These are phyloP conservation scores for Pythium aristosporum DNA, from an alignment of 352 stramenopile species.

Conservation along the genomic window DNA sequence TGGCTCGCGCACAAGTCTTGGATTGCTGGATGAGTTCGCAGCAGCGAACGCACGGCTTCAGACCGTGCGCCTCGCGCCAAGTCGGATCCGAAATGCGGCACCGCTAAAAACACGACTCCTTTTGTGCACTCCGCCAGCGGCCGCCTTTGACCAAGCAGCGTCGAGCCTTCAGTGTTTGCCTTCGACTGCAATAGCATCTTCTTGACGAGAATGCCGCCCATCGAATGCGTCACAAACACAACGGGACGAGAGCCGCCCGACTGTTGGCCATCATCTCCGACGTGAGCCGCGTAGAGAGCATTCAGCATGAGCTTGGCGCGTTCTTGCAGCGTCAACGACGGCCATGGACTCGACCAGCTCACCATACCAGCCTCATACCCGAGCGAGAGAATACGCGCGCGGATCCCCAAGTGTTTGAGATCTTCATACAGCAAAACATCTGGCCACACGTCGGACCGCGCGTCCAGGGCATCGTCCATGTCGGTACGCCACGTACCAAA, in stretches of 20 bases:
- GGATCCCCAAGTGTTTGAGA: constrained; percentile 39
- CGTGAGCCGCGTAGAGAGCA: constrained; percentile 63
- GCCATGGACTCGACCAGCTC: constrained; percentile 85
- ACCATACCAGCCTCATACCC: constrained; percentile 84
- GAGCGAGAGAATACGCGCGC: constrained; percentile 66
- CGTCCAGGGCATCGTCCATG: constrained; percentile 60
- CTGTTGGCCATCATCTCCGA: constrained; percentile 33
- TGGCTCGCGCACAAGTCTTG: constrained; percentile 57
- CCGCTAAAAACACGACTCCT: constrained; percentile 76
- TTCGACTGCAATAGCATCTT: constrained; percentile 60
- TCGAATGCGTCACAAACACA: constrained; percentile 87
- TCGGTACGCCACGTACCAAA: constrained; percentile 83
- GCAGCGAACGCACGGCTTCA: constrained; percentile 61
- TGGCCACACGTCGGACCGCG: constrained; percentile 69
- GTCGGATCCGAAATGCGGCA: constrained; percentile 84
- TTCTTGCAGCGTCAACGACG: constrained; percentile 76
- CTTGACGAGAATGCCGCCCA: constrained; percentile 85
- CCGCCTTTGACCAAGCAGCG: background rate
- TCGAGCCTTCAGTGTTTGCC: background rate
- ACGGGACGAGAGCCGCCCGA: constrained; percentile 37
- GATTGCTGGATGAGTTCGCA: constrained; percentile 76
- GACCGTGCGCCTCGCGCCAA: constrained; percentile 64
- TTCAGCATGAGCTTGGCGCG: constrained; percentile 69
- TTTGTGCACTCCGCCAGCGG: constrained; percentile 42
- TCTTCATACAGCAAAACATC: constrained; percentile 66